Evolutionary conservation across 2,329 filamentous ascomycete genomes (phyloP), one percentile per base, ranked within the genome.

Genomic region (Cercospora zeina): DNA sequence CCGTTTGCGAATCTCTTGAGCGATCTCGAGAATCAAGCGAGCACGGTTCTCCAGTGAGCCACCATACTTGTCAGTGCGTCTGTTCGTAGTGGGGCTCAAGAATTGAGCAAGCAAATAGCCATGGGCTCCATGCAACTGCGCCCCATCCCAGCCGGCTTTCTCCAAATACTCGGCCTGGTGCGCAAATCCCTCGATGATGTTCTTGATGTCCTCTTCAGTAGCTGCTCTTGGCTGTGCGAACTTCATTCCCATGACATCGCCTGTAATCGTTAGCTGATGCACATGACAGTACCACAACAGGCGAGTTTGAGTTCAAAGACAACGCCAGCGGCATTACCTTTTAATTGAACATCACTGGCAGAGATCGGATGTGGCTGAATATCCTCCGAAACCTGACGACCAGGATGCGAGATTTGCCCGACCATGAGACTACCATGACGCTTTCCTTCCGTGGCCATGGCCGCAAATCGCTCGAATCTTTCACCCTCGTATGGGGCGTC

Each of bases 381-480:
- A n/a, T 63, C 67, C 33, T 69, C 69, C 11, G 74, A 68, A 10
- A 79, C 79, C 70, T 88, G 85, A 0, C 86, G 78, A 11, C 87
- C 87, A 0, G 87, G 85, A 70, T 89, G 87, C 62, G 79, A 82
- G 62, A 89, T 78, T 70, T 89, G 86, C 2, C 78, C 82, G 11
- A 88, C 75, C n/a, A 86, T 77, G 13, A 88, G 76, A 51, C 77
- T 81, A 19, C 82, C 87, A 31, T 87, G 76, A 47, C 79, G 79
- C 75, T 87, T 89, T 5, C 78, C 77, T 1, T 74, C 80, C 1
- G 76, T 72, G 0, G 85, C 87, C 59, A 89, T 65, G 47, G 81
- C 78, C 71, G 80, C 80, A 76, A 87, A 89, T 0, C 75, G 80
- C 31, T 84, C 80, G 61, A 89, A 89, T 1, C 87, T 78, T 62